These are phyloP conservation scores for Sicyos baderoa DNA, from an alignment of 306 rosid species.

Conservation along the genomic window DNA sequence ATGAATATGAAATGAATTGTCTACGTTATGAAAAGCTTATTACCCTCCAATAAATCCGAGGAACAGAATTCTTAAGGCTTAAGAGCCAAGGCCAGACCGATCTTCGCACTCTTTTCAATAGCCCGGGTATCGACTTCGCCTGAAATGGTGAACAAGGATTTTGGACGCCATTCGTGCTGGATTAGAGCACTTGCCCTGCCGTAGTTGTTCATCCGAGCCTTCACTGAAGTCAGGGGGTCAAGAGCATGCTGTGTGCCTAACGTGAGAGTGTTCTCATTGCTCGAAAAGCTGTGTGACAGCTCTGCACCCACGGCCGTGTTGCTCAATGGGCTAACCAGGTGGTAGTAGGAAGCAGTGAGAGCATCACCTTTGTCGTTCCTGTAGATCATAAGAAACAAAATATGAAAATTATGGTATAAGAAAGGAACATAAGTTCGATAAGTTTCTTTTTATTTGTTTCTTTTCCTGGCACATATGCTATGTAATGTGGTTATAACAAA, in stretches of 20 bases:
- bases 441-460: not conserved
- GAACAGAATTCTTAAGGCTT: conserved; percentile 45
- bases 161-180: conserved; percentile 87
- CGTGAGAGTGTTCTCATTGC: conserved; percentile 62
- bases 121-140: conserved; percentile 84
- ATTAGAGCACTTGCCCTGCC: conserved; percentile 74
- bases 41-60: conserved; percentile 16
- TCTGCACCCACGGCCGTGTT: conserved; percentile 91
- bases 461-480: not conserved
- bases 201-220: conserved; percentile 77
- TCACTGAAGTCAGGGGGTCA: conserved; percentile 69
- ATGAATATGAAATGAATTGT: not conserved
- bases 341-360: conserved; percentile 74
- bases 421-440: not conserved
- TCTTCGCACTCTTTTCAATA: conserved; percentile 78
- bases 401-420: not conserved
- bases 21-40: not conserved
- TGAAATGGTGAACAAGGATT: conserved; percentile 61
- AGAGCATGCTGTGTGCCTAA: conserved; percentile 82
- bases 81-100: conserved; percentile 76
- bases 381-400: conserved; percentile 18
- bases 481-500: not conserved
- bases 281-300: conserved; percentile 66
- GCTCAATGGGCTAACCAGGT: conserved; percentile 63
- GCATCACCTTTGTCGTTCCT: conserved; percentile 77